phyloP scores from a whole-genome alignment of 345 rosid genomes.

The Stellera chamaejasme region DNA sequence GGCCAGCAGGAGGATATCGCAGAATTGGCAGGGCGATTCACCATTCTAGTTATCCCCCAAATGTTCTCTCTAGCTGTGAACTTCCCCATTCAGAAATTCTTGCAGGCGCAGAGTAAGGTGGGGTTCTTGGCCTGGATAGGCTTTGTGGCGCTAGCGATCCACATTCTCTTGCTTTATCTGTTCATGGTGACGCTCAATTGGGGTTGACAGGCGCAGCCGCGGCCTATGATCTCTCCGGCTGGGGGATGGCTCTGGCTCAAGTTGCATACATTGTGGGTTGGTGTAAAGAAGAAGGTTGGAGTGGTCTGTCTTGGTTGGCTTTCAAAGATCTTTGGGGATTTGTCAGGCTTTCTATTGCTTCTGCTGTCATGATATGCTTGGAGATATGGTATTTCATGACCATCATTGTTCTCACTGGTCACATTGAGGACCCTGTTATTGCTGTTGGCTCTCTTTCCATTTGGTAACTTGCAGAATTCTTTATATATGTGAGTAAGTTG shows the following conservation, averaged over 20 bases:
- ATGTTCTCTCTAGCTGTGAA: constrained; percentile 83
- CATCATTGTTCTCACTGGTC: constrained; percentile 90
- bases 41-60: constrained; percentile 73
- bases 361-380: constrained; percentile 95
- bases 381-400: constrained; percentile 99
- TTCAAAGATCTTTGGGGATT: constrained; percentile 79
- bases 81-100: constrained; percentile 82
- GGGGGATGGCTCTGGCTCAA: constrained; percentile 65
- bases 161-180: constrained; percentile 38
- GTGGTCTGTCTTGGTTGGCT: constrained; percentile 78
- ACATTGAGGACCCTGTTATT: constrained; percentile 72
- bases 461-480: constrained; percentile 28
- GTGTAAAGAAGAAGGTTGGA: constrained; percentile 72
- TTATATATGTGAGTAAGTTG: no score
- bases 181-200: constrained; percentile 57
- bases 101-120: constrained; percentile 87
- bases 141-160: constrained; percentile 43
- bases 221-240: constrained; percentile 64
- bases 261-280: constrained; percentile 71
- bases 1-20: constrained; percentile 72
- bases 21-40: constrained; percentile 56
- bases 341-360: constrained; percentile 68
- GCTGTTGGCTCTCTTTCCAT: constrained; percentile 94
- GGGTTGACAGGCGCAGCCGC: constrained; percentile 83
- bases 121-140: constrained; percentile 78